Base-by-base conservation (phyloP, 2,329 filamentous ascomycete genomes). In the Epichloe uncinata region DNA sequence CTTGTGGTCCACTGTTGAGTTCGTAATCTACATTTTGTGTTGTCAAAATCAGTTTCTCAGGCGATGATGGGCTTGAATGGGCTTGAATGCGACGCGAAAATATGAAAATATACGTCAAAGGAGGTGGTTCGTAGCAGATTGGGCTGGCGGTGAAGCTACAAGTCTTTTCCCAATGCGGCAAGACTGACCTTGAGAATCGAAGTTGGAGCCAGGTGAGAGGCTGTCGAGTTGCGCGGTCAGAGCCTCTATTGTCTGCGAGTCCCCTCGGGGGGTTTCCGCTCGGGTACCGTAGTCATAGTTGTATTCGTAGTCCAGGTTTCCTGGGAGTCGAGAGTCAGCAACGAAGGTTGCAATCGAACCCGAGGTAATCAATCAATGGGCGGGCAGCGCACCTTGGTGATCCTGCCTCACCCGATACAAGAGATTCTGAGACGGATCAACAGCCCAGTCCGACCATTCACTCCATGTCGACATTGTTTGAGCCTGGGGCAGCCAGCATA, bases 391-490 rank as follows among this genome's bases (percentile, higher is more conserved):
- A 52, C 51, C 48, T 30, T 48, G 34, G 8, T 34, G 13, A 33
- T 52, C 48, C 45, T 59, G 58, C 36, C 60, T 55, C 48, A 61
- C 57, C 18, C 60, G 57, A 51, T 58, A 60, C 45, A 54, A 55
- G 9, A 53, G 45, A 22, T 52, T 42, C 22, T 50, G 50, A 12
- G 46, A 45, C 42, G 52, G 52, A 49, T 61, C 57, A 50, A 52
- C 55, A 40, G 49, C 55, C 60, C 60, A 62, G 30, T 58, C 55
- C 18, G 60, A 61, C 59, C 58, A 62, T 30, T 52, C 51, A 42
- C 58, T 55, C 59, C 58, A 62, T 38, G 52, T 8, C 34, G 37
- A 34, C 51, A 52, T 52, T 16, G n/a, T n/a, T 36, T 52, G 40
- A 38, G 12, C 37, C 36, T 30, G 34, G 34, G 30, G 8, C 34